A percentile compares a stretch with the other conserved stretches of the same genome.
Evolutionary conservation across 257 asterid species (phyloP).

Genomic region (Scutellaria barbata): DNA sequence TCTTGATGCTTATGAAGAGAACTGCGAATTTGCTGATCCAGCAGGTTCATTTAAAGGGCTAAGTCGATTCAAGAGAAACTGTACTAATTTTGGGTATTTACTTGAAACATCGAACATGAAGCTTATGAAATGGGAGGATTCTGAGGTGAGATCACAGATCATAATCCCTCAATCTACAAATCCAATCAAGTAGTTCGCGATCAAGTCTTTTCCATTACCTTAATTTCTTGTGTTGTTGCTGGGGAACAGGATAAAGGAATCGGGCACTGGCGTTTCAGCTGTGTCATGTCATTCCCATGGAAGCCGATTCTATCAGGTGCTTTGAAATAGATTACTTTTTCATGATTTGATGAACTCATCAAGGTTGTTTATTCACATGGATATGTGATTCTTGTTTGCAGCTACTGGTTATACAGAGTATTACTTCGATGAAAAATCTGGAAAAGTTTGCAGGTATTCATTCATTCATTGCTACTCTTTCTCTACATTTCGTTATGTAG

Average conservation of each 20-base stretch:
- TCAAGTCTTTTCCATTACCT: too few species aligned
- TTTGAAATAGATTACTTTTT: neutral
- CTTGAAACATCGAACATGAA: constrained; percentile 76
- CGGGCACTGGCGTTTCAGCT: constrained; percentile 98
- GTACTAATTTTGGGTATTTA: constrained; percentile 93
- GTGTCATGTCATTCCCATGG: constrained; percentile 91
- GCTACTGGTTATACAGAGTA: constrained; percentile 98
- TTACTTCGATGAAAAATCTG: constrained; percentile 72
- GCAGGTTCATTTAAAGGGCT: constrained; percentile 92
- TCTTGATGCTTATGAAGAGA: constrained; percentile 79
- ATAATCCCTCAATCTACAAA: neutral
- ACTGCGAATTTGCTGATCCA: constrained; percentile 97
- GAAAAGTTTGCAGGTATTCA: constrained; percentile 76
- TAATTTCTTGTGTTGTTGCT: constrained; percentile 1
- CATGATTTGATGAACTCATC: neutral
- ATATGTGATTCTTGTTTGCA: constrained; percentile 42
- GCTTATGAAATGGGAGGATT: constrained; percentile 94
- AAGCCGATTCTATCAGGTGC: constrained; percentile 95
- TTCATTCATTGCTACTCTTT: neutral
- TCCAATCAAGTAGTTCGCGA: neutral
- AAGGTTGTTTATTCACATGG: neutral
- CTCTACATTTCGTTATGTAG: neutral
- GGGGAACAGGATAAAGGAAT: constrained; percentile 73
- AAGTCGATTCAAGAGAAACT: constrained; percentile 79
- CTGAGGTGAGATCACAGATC: constrained; percentile 55